Evolutionary conservation across 768 basidiomycete genomes (phyloP), one percentile per base, ranked within the genome.

Genomic region (Trametes cingulata): DNA sequence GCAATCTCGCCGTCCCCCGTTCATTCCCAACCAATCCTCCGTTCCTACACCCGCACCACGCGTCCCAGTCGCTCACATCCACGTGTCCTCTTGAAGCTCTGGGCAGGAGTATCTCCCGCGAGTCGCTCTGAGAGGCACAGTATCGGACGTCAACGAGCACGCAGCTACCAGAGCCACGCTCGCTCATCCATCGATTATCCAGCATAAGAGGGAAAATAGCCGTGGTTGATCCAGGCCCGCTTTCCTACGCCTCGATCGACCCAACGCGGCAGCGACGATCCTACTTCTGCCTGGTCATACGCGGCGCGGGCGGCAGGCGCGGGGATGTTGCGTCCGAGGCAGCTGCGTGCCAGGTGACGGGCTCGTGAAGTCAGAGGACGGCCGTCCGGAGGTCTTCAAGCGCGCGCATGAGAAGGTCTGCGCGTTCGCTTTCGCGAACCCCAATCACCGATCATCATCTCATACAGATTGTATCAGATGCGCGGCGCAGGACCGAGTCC

Each of bases 371-470:
- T 54, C 65, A 65, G 54, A 57, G 56, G 64, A 41, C 40, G 29
- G 29, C 45, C 33, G 53, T 17, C 29, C 43, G 46, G 20, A 43
- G 33, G 55, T n/a, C 48, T 43, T 42, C 52, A 45, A 5, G 29
- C 10, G 29, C 53, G 52, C 51, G 49, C 29, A 22, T 33, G 61
- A 51, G 62, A 61, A 63, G 60, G 53, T 55, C 29, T 33, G 6
- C 29, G 29, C 29, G 29, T 10, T 33, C 29, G 54, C 45, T 33
- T 39, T 24, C 53, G 25, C 19, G 58, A 55, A 63, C 42, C 57
- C 25, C 62, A 57, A 58, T 64, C 63, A 62, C 63, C 66, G 66
- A 67, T 67, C 58, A 64, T 62, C 62, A 60, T 62, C 66, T 67
- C 60, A 62, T 51, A 49, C 58, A 67, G 63, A 64, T 64, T 59